Conservation (phyloP, 1,139 yeast species). For the Kodamaea alishanica region DNA sequence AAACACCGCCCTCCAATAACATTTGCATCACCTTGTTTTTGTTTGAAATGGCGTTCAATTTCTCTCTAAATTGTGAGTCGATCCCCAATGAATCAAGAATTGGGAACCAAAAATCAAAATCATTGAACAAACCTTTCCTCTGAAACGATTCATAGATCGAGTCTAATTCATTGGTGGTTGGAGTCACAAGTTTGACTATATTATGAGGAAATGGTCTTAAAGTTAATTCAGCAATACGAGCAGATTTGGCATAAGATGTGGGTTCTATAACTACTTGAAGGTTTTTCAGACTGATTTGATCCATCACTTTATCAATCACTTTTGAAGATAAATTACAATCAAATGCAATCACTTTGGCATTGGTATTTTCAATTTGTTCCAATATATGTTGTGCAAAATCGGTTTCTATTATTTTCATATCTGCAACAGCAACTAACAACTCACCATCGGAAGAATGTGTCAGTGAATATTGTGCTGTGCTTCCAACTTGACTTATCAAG, state of each 20-base stretch:
- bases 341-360: constrained; percentile 49
- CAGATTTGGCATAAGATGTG: constrained; percentile 64
- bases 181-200: constrained; percentile 50
- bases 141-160: constrained; percentile 52
- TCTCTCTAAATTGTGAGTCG: constrained; percentile 43
- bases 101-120: constrained; percentile 71
- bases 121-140: constrained; percentile 49
- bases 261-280: constrained; percentile 61
- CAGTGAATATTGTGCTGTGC: constrained; percentile 72
- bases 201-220: constrained; percentile 31
- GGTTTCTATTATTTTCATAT: constrained; percentile 65
- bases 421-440: constrained; percentile 75
- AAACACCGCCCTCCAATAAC: constrained; percentile 46
- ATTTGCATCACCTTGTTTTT: constrained; percentile 18
- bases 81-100: constrained; percentile 60
- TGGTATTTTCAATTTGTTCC: constrained; percentile 24
- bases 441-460: constrained; percentile 62
- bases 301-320: constrained; percentile 38
- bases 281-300: constrained; percentile 11
- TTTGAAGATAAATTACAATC: constrained; percentile 65
- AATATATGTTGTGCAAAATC: constrained; percentile 40
- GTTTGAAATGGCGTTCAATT: constrained; percentile 27
- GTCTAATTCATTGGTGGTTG: constrained; percentile 62
- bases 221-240: constrained; percentile 27
- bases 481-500: constrained; percentile 15